Conservation (phyloP, 2,329 filamentous ascomycete species). For the Amesomyces nigricolor region DNA sequence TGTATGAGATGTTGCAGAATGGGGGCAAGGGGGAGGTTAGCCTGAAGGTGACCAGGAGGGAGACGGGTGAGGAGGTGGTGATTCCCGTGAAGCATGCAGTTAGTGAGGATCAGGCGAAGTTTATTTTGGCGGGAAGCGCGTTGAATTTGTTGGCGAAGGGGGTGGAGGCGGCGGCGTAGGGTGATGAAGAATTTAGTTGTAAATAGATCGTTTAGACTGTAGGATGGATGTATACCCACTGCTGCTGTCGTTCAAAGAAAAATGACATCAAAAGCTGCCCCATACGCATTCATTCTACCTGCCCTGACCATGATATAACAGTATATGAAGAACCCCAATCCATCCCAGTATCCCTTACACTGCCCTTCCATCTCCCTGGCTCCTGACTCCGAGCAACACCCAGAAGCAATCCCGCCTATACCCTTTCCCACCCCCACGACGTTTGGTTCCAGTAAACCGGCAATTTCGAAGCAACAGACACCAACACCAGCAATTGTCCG, state of each 20-base stretch:
- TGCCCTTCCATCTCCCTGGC: too few relatives aligned
- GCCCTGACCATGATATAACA: too few relatives aligned
- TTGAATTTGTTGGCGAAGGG: constrained; percentile 78
- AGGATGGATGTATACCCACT: too few relatives aligned
- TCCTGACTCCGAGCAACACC: constrained; percentile 2
- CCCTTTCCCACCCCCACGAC: neutral
- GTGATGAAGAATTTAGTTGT: neutral
- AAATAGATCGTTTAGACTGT: neutral
- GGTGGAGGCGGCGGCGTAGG: neutral
- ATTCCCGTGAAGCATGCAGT: constrained; percentile 83
- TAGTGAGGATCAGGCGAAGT: constrained; percentile 82
- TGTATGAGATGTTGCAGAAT: constrained; percentile 73
- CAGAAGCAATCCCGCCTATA: neutral
- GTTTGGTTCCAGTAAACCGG: too few relatives aligned
- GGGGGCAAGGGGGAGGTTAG: constrained; percentile 73
- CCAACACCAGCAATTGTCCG: neutral
- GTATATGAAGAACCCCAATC: too few relatives aligned
- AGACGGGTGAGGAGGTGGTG: constrained; percentile 56
- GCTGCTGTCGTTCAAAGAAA: too few relatives aligned
- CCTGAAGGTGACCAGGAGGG: constrained; percentile 58
- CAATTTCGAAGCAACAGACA: neutral
- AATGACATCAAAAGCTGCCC: too few relatives aligned
- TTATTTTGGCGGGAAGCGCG: constrained; percentile 89
- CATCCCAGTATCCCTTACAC: neutral
- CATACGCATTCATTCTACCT: too few relatives aligned